Base-by-base conservation (phyloP, 306 rosid species). In the Carpinus viminea region DNA sequence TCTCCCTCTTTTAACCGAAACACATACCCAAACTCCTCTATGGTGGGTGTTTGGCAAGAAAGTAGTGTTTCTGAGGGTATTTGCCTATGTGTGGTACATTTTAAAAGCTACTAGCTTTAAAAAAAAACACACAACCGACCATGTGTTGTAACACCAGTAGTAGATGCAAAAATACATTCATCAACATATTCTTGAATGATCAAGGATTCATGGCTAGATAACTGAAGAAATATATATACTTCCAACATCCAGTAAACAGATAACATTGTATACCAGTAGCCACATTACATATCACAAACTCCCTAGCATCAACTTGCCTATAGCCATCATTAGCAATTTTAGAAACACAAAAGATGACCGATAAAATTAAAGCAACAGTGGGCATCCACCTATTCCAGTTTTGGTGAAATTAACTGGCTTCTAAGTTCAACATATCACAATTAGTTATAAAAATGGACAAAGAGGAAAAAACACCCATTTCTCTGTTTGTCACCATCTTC, bases 381-480 rank as follows among this genome's bases (percentile, higher is more conserved):
- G 61, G 78, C 82, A 81, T 80, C 80, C 64, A 51, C 68, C 79
- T 75, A 45, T 70, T 78, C 83, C 68, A 79, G 56, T 50, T 81
- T 54, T 3, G 82, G 82, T 76, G 84, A 74, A 79, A 78, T 83
- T 80, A 78, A 36, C 62, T 16, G 75, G 79, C 74, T 75, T 81
- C 70, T 17, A 53, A 15, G 77, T 62, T 55, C 80, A 73, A 76
- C 85, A 78, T 80, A 78, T 80, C 65, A 69, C 73, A 45, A 81
- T 79, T 81, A 80, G 74, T 17, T 15, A 75, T 28, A 76, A 79
- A 78, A 83, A 68, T 82, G 54, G 64, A 69, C 41, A 12, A 12
- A 18, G 21, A 10, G 20, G 21, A 28, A 53, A 53, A 76, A 65
- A 78, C 76, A 83, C 82, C 77, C 73, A 76, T 69, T 76, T 73